phyloP scores from a whole-genome alignment of 2,329 filamentous ascomycete species.

The Calonectria pseudoturangicola region DNA sequence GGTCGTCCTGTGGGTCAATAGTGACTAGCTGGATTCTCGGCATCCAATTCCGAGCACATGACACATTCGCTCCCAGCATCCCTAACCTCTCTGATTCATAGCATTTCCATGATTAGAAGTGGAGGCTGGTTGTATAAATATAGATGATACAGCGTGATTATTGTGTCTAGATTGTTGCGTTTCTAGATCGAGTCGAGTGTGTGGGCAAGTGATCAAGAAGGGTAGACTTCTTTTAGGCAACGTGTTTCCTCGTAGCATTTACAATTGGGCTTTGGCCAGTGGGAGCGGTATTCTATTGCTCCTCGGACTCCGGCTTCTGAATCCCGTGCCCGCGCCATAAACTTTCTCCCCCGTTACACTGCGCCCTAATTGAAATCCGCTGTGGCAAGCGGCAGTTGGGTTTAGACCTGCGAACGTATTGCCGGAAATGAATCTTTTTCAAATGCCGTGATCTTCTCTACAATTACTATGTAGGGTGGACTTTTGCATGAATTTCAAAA shows the following conservation, averaged over 20 bases:
- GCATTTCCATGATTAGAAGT: too few relatives aligned
- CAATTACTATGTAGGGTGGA: not conserved
- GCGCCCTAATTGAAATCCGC: not conserved
- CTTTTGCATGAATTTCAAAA: slow-evolving; percentile 16
- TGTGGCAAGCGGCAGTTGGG: not conserved
- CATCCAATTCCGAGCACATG: too few relatives aligned
- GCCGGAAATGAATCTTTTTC: not conserved
- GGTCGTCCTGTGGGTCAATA: too few relatives aligned
- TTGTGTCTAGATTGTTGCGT: too few relatives aligned
- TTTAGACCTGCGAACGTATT: not conserved
- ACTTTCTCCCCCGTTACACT: not conserved
- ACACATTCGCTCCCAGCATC: too few relatives aligned
- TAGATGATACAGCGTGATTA: too few relatives aligned
- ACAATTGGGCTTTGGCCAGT: not conserved
- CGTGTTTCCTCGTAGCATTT: not conserved
- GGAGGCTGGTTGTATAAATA: too few relatives aligned
- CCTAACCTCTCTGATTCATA: too few relatives aligned
- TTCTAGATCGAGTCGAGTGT: not conserved
- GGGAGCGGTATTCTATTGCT: not conserved
- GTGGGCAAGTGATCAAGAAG: not conserved
- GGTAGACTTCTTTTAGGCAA: not conserved
- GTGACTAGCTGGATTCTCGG: too few relatives aligned
- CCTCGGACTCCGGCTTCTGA: not conserved
- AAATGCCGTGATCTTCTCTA: not conserved
- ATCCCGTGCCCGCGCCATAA: not conserved